Evolutionary conservation across 306 rosid genomes (phyloP).

Genomic region (Spatholobus suberectus): DNA sequence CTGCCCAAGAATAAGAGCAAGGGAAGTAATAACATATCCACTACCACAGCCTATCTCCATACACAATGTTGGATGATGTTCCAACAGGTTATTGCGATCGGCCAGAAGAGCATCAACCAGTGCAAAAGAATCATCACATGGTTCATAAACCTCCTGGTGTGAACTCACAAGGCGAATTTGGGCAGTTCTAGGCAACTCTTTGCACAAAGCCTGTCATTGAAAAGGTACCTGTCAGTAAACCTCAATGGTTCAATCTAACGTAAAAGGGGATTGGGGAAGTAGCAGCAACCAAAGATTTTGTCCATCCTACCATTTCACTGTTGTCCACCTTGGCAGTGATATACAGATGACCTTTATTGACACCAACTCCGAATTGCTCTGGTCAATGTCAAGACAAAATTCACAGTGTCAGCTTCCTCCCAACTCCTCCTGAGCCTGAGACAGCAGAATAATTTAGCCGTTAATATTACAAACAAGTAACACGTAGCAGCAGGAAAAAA

Average conservation of each 20-base stretch:
- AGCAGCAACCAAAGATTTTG: slow-evolving; percentile 25
- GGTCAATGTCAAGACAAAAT: slow-evolving; percentile 33
- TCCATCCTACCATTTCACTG: slow-evolving; percentile 41
- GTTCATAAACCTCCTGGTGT: slow-evolving; percentile 92
- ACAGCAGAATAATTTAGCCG: not conserved
- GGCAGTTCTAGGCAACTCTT: slow-evolving; percentile 61
- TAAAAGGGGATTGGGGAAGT: not conserved
- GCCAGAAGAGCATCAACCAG: slow-evolving; percentile 95
- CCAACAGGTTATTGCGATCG: slow-evolving; percentile 65
- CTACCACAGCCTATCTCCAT: slow-evolving; percentile 97
- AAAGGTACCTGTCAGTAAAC: slow-evolving; percentile 21
- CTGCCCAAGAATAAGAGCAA: slow-evolving; percentile 84
- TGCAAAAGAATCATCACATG: slow-evolving; percentile 96
- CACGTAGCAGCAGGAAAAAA: slow-evolving; percentile 1
- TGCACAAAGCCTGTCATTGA: slow-evolving; percentile 53
- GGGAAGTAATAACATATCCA: slow-evolving; percentile 92
- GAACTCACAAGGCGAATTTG: slow-evolving; percentile 89
- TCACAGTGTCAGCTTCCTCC: slow-evolving; percentile 35
- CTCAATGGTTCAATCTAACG: slow-evolving; percentile 5
- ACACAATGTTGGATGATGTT: slow-evolving; percentile 73
- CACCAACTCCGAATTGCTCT: slow-evolving; percentile 31
- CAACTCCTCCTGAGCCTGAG: slow-evolving; percentile 35
- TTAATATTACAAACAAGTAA: not conserved
- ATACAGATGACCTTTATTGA: not conserved
- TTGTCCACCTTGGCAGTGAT: slow-evolving; percentile 25